These are phyloP conservation scores for Yamadazyma jaroonii DNA, from an alignment of 1,139 yeast species.

Conservation along the genomic window DNA sequence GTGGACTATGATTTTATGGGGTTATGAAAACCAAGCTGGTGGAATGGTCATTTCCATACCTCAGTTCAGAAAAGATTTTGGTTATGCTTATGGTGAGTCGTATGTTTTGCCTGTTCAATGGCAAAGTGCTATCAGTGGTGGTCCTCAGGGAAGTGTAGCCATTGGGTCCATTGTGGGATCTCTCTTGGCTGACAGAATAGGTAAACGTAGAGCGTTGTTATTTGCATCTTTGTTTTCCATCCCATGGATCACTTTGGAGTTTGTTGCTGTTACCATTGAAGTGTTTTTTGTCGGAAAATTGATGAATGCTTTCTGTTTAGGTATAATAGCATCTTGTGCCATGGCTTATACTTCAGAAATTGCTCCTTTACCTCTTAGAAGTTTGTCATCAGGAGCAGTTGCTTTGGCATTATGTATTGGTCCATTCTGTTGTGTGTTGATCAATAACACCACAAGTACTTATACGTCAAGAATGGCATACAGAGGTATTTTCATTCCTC, in stretches of 20 bases:
- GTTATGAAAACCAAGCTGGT: conserved; percentile 22
- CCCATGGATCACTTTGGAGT: conserved; percentile 15
- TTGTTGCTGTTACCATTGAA: conserved; percentile 15
- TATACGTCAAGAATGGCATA: conserved; percentile 15
- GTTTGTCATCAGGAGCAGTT: conserved; percentile 18
- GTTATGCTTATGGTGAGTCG: conserved; percentile 10
- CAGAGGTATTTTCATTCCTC: conserved; percentile 19
- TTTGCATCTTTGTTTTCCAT: not conserved
- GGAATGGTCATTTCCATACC: conserved; percentile 21
- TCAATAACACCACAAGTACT: conserved; percentile 12
- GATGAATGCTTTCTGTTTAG: conserved; percentile 12
- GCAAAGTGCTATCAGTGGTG: conserved; percentile 31
- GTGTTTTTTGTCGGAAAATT: conserved; percentile 18
- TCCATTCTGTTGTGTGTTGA: conserved; percentile 21
- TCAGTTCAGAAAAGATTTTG: conserved; percentile 26
- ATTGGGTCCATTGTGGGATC: conserved; percentile 10
- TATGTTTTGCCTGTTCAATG: conserved; percentile 16
- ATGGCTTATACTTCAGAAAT: conserved; percentile 19
- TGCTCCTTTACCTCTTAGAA: conserved; percentile 17
- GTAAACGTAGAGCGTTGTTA: not conserved
- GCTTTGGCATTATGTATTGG: conserved; percentile 24
- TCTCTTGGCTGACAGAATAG: not conserved
- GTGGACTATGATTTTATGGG: conserved; percentile 5
- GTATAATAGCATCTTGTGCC: conserved; percentile 15
- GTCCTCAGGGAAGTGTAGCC: conserved; percentile 21